These are phyloP conservation scores for Boletellus sp. DNA, from an alignment of 768 basidiomycete species.

Conservation along the genomic window DNA sequence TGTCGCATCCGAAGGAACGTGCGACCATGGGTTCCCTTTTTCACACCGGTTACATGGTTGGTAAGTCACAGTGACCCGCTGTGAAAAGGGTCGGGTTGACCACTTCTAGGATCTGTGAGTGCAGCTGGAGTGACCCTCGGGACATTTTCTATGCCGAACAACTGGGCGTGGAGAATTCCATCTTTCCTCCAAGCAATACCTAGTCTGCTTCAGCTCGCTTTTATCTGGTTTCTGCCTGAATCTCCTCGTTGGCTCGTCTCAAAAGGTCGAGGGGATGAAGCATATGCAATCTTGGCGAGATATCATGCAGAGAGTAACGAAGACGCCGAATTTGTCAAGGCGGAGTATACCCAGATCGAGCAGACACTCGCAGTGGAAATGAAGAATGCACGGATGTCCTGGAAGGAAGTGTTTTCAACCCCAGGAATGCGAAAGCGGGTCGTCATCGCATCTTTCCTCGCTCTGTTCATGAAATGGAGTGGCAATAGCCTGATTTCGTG, in stretches of 20 bases:
- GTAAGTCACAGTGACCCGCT: neutral
- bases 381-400: neutral
- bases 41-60: neutral
- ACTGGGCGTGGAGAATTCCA: slow-evolving; percentile 68
- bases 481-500: slow-evolving; percentile 10
- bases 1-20: slow-evolving; percentile 13
- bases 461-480: slow-evolving; percentile 7
- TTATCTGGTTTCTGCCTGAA: slow-evolving; percentile 58
- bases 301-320: too few relatives aligned
- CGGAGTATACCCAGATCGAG: too few relatives aligned
- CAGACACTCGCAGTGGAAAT: slow-evolving; percentile 41
- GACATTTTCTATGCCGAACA: slow-evolving; percentile 53
- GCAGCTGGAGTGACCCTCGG: slow-evolving; percentile 56
- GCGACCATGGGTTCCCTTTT: neutral
- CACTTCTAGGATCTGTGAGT: slow-evolving; percentile 3
- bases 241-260: slow-evolving; percentile 63
- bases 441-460: slow-evolving; percentile 7
- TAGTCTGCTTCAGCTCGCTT: slow-evolving; percentile 48
- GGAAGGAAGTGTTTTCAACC: neutral
- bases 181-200: slow-evolving; percentile 53
- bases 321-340: too few relatives aligned
- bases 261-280: slow-evolving; percentile 49
- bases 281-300: slow-evolving; percentile 39
- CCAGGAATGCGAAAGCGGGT: slow-evolving; percentile 17
- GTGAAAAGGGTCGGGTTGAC: neutral